Evolutionary conservation across 176 grass and related monocot species (phyloP).

Genomic region (Miscanthus lutarioriparius): DNA sequence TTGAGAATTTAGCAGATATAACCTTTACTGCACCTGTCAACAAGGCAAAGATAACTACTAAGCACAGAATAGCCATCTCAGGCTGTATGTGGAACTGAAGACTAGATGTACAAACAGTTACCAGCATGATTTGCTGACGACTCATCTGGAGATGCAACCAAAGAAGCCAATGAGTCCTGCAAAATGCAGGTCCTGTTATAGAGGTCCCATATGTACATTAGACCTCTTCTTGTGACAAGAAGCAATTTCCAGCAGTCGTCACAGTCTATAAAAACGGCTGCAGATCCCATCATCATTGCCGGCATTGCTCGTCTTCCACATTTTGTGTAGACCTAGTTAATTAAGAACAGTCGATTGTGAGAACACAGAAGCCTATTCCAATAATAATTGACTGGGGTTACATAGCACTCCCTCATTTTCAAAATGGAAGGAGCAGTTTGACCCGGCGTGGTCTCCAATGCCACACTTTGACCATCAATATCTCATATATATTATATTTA

Average conservation of each 20-base stretch:
- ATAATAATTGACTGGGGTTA: neutral
- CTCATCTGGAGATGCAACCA: constrained; percentile 63
- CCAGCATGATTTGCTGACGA: constrained; percentile 69
- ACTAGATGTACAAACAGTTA: constrained; percentile 41
- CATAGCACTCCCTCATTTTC: neutral
- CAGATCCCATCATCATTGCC: constrained; percentile 86
- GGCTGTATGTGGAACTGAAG: neutral
- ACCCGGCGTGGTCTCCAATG: neutral
- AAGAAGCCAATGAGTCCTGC: constrained; percentile 72
- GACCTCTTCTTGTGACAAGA: constrained; percentile 82
- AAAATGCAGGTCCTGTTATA: constrained; percentile 73
- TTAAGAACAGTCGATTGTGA: constrained; percentile 4
- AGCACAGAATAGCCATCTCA: constrained; percentile 12
- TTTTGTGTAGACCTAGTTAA: constrained; percentile 84
- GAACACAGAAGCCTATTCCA: constrained; percentile 13
- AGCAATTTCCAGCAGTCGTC: constrained; percentile 81
- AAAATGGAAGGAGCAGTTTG: neutral
- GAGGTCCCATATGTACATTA: constrained; percentile 90
- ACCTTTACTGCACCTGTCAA: constrained; percentile 74
- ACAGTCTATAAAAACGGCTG: constrained; percentile 87
- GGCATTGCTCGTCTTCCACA: constrained; percentile 89
- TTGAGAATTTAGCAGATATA: constrained; percentile 89
- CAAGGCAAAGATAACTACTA: constrained; percentile 27
- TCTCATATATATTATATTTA: neutral
- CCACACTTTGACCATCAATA: neutral